Evolutionary conservation across 169 alveolate species (phyloP), one percentile per base, ranked within the genome.

Genomic region (Plasmodium fragile): DNA sequence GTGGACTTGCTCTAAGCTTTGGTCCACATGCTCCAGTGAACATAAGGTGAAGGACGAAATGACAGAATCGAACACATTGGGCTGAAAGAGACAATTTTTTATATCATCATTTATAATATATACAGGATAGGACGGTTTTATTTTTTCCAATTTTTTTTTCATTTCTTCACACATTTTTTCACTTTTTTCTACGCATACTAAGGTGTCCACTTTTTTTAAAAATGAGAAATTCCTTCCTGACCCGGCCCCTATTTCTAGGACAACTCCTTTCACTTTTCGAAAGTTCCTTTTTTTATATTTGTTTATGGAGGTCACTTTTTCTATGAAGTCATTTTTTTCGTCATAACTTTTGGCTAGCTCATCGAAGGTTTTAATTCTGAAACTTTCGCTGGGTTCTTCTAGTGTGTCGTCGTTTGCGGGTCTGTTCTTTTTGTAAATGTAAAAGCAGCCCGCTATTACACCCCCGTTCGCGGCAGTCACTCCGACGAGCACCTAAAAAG

Each of bases 181-280:
- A 70, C 96, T 93, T 55, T 92, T 93, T 92, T 96, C 97, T 4
- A 96, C 95, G 30, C 96, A 94, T 36, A 96, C 93, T 70, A 96
- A 96, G 39, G 94, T 73, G n/a, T 83, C 93, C n/a, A 96, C 83
- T 89, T 80, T 89, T 52, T 90, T 92, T 80, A 95, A 96, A 59
- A 69, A 93, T 22, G 92, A 49, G 78, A 91, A 81, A 89, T 94
- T 96, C 59, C 95, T 85, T 39, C 95, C 91, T 25, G 97, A 90
- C 45, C 97, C 97, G n/a, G 97, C 96, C 13, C 96, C 97, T 22
- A 96, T 92, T 73, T 96, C 97, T 73, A 96, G 90, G 25, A 96
- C 97, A 41, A 95, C 95, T 11, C 97, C 97, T 72, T 83, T 93
- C 39, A 96, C 97, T 39, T 82, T 91, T 80, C 92, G 81, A 43